These are phyloP conservation scores for Mortierella sp. DNA, from an alignment of 371 early-diverging fungal species.

Conservation along the genomic window DNA sequence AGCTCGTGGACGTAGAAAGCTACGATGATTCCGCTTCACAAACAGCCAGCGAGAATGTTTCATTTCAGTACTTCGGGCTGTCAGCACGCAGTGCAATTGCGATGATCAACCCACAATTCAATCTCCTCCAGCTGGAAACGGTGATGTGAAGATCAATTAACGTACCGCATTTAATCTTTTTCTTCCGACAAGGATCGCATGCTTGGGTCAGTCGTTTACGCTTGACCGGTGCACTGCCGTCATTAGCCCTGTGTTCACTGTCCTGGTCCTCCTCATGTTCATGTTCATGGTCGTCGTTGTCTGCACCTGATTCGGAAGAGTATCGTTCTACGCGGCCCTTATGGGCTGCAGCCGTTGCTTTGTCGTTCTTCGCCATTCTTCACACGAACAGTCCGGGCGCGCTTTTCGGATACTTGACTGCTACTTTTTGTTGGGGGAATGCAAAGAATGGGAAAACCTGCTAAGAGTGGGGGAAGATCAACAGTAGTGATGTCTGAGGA, in stretches of 20 bases:
- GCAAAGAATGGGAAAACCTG: background rate
- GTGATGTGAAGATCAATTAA: background rate
- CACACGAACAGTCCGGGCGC: background rate
- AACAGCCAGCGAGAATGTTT: background rate
- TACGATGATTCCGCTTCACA: no score
- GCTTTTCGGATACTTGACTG: background rate
- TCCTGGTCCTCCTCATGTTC: conserved; percentile 23
- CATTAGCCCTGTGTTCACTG: conserved; percentile 2
- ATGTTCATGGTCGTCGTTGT: conserved; percentile 22
- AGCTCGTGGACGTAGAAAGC: no score
- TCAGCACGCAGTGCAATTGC: conserved; percentile 3
- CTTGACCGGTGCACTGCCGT: conserved; percentile 51
- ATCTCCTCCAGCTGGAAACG: background rate
- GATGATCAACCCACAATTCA: conserved; percentile 26
- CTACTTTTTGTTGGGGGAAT: background rate
- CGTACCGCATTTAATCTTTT: conserved; percentile 71
- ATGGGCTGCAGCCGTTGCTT: conserved; percentile 5
- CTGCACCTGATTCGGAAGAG: conserved; percentile 37
- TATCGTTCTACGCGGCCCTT: conserved; percentile 6
- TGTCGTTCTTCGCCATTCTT: conserved; percentile 26
- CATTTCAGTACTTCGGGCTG: background rate
- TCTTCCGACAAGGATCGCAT: conserved; percentile 82
- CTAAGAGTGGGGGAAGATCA: no score
- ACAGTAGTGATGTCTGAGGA: no score
- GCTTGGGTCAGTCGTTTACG: conserved; percentile 83